Base-by-base conservation (phyloP, 495 filamentous ascomycete genomes). In the Filosporella fistucella region DNA sequence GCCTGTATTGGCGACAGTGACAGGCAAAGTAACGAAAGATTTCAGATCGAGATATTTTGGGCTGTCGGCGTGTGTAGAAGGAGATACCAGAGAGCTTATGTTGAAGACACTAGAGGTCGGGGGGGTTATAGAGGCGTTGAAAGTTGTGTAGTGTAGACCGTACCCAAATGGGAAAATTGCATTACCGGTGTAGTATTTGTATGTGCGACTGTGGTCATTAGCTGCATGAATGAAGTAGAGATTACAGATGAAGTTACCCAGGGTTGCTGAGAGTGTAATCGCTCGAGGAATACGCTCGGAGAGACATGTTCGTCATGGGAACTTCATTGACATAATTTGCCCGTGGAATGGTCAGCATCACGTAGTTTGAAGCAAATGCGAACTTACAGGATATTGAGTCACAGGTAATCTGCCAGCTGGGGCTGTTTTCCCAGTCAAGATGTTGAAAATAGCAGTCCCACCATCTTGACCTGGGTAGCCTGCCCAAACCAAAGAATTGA, bases 381-480 rank as follows among this genome's bases (percentile, higher is more conserved):
- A 33, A 24, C 16, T 24, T 42, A n/a, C 73, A 0, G 77, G 76
- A 51, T 84, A 84, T 47, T 80, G 76, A 1, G 80, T 84, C 0
- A 64, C 58, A 4, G 75, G 69, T 24, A 84, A 63, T 4, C 80
- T 67, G 2, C 80, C 80, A 22, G 80, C 78, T 0, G 79, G 77
- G 3, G 76, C 67, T 17, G n/a, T 42, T 20, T 45, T 47, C 11
- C 55, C 55, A 4, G 35, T 36, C n/a, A 88, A 62, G 3, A 88
- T 57, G 10, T 77, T 67, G 0, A 75, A 64, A 7, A 85, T 58
- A 0, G 79, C 71, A 23, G 68, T 69, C 2, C 82, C 81, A 4
- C 71, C 73, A 47, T 81, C 78, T 41, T 85, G 70, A 4, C 82
- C 82, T 0, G 81, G 81, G 8, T 80, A 70, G 40, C 83, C 76